These are phyloP conservation scores for Neurospora sp. DNA, from an alignment of 495 filamentous ascomycete genomes.

Conservation along the genomic window DNA sequence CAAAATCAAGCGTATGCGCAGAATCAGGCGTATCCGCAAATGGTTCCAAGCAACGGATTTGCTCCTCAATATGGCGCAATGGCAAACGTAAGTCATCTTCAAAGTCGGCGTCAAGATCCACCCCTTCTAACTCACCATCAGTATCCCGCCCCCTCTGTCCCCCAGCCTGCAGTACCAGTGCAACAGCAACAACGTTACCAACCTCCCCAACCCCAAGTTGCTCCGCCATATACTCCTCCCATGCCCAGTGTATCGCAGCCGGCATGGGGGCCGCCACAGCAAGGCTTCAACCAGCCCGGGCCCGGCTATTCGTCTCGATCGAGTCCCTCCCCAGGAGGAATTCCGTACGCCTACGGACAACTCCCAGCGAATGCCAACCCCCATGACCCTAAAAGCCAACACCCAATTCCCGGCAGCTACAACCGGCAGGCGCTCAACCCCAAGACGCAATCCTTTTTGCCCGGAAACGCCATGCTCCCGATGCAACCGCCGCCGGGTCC, in stretches of 20 bases:
- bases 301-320: conserved; percentile 21
- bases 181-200: conserved; percentile 26
- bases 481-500: conserved; percentile 26
- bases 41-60: conserved; percentile 32
- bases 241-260: conserved; percentile 21
- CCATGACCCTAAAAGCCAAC: conserved; percentile 54
- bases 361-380: conserved; percentile 61
- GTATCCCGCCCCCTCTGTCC: conserved; percentile 19
- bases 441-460: conserved; percentile 82
- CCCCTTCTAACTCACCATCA: conserved; percentile 12
- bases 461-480: conserved; percentile 40
- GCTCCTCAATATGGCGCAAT: conserved; percentile 25
- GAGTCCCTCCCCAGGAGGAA: conserved; percentile 26
- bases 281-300: conserved; percentile 20
- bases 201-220: conserved; percentile 27
- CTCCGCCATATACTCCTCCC: conserved; percentile 30
- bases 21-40: conserved; percentile 12
- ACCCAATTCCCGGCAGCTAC: conserved; percentile 74
- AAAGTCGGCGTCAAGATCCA: neutral
- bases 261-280: conserved; percentile 6
- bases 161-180: conserved; percentile 16
- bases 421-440: conserved; percentile 83
- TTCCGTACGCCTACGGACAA: conserved; percentile 67
- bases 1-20: neutral
- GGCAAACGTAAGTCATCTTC: conserved; percentile 25